A percentile compares a stretch with the other conserved stretches of the same genome.
Evolutionary conservation across 78 protist species (phyloP).

Genomic region (Dictyostelium firmibasis): DNA sequence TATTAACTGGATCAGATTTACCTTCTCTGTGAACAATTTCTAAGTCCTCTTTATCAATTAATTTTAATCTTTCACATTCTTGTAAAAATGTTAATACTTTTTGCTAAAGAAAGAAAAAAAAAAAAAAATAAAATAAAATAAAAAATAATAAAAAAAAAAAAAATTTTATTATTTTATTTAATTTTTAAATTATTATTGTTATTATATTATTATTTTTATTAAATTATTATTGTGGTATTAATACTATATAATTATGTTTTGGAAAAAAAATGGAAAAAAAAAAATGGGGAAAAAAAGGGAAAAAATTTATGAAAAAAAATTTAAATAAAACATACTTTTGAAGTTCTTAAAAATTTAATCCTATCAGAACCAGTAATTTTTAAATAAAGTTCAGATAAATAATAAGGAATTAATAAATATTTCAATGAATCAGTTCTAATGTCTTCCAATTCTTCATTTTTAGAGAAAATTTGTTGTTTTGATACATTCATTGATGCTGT

Average conservation of each 20-base stretch:
- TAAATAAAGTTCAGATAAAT: conserved; percentile 52
- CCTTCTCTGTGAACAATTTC: conserved; percentile 30
- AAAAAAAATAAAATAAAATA: background rate
- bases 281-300: background rate
- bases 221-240: too few relatives aligned
- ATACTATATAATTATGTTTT: background rate
- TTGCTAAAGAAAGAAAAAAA: background rate
- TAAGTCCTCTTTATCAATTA: conserved; percentile 48
- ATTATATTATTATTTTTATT: too few relatives aligned
- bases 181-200: too few relatives aligned
- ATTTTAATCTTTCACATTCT: conserved; percentile 15
- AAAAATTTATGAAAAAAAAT: background rate
- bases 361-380: conserved; percentile 32
- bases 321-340: conserved; percentile 11
- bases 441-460: conserved; percentile 75
- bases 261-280: background rate
- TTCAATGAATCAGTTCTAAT: conserved; percentile 78
- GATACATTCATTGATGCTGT: conserved; percentile 7
- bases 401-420: conserved; percentile 68
- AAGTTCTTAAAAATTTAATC: conserved; percentile 41
- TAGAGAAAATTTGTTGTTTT: conserved; percentile 40
- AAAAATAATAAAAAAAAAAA: background rate
- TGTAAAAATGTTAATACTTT: conserved; percentile 35
- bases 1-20: conserved; percentile 18
- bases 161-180: too few relatives aligned